A percentile compares a stretch with the other conserved stretches of the same genome.
phyloP scores from a whole-genome alignment of 108 stramenopile genomes.

The Cyclotella baltica region DNA sequence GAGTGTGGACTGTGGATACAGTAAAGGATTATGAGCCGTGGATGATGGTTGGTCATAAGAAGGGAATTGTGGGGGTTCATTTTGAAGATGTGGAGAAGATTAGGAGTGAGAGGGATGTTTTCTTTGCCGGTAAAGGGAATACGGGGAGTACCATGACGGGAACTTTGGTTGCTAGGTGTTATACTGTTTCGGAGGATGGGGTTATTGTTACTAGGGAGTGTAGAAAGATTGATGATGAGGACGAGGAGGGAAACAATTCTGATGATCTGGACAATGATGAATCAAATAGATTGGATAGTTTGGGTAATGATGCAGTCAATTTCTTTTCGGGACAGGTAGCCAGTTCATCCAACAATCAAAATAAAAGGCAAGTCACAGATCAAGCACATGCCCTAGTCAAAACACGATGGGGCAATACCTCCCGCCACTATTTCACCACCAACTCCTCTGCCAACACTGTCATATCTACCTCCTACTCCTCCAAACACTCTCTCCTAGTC shows the following conservation, averaged over 20 bases:
- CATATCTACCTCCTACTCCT: constrained; percentile 67
- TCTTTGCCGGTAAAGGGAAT: constrained; percentile 41
- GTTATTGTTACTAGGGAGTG: constrained; percentile 92
- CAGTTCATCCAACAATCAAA: neutral
- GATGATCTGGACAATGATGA: constrained; percentile 41
- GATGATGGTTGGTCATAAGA: constrained; percentile 88
- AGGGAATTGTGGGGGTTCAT: constrained; percentile 74
- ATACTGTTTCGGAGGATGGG: constrained; percentile 91
- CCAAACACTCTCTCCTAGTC: constrained; percentile 71
- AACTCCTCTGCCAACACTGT: constrained; percentile 67
- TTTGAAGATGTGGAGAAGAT: constrained; percentile 61
- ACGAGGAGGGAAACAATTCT: constrained; percentile 16
- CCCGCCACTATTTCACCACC: constrained; percentile 87
- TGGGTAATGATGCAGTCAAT: constrained; percentile 77
- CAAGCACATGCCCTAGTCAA: constrained; percentile 76
- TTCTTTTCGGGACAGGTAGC: constrained; percentile 73
- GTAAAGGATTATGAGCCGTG: constrained; percentile 80
- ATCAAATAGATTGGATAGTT: constrained; percentile 53
- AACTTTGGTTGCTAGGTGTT: constrained; percentile 64
- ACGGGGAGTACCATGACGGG: constrained; percentile 41
- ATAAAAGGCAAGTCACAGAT: constrained; percentile 4
- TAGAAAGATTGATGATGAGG: constrained; percentile 38
- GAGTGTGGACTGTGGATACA: constrained; percentile 91
- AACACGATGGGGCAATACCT: constrained; percentile 64
- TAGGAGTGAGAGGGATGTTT: constrained; percentile 49